Evolutionary conservation across 495 filamentous ascomycete genomes (phyloP).

Genomic region (Bacidia rubella): DNA sequence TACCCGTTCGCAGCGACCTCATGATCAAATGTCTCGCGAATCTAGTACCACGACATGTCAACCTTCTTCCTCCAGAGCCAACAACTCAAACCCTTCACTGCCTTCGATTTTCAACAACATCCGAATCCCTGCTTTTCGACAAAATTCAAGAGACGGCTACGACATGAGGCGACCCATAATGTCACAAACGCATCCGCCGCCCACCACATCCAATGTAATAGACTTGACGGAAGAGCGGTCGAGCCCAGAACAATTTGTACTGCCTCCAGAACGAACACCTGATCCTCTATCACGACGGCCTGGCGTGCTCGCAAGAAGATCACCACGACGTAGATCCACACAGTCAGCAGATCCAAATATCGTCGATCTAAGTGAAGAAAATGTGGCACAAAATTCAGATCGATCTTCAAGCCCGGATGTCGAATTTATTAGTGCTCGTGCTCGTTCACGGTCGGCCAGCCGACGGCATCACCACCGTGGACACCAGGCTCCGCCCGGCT

Average conservation of each 20-base stretch:
- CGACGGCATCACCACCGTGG: background rate
- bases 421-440: conserved; percentile 15
- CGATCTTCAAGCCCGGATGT: conserved; percentile 13
- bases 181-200: conserved; percentile 11
- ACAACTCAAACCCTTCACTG: conserved; percentile 10
- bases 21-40: conserved; percentile 28
- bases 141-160: background rate
- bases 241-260: conserved; percentile 19
- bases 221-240: conserved; percentile 42
- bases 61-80: conserved; percentile 17
- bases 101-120: conserved; percentile 12
- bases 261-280: conserved; percentile 2
- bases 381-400: background rate
- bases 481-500: background rate
- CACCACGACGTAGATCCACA: background rate
- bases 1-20: conserved; percentile 22
- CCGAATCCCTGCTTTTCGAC: conserved; percentile 7
- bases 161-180: conserved; percentile 37
- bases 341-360: conserved; percentile 9
- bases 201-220: conserved; percentile 29
- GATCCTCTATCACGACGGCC: conserved; percentile 1
- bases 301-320: background rate
- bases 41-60: conserved; percentile 12
- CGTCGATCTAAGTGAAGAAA: conserved; percentile 18
- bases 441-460: conserved; percentile 10